A percentile compares a stretch with the other conserved stretches of the same genome.
Conservation (phyloP, 2,329 filamentous ascomycete genomes). For the Aspergillus sp. region DNA sequence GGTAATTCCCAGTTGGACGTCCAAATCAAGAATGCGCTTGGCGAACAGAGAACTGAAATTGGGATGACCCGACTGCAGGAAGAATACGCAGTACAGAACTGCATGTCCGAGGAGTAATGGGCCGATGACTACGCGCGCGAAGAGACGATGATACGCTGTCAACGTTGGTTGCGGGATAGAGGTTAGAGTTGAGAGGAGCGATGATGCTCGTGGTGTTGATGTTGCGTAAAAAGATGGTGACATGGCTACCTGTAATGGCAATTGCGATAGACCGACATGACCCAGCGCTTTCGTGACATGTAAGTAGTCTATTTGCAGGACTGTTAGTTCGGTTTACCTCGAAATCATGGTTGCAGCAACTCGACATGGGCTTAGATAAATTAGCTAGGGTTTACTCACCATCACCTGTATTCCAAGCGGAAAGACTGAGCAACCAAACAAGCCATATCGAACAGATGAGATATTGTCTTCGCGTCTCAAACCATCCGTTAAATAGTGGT, state of each 20-base stretch:
- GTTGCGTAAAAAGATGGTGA: slow-evolving; percentile 40
- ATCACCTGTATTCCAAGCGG: slow-evolving; percentile 52
- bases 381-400: slow-evolving; percentile 41
- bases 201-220: slow-evolving; percentile 47
- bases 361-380: background rate
- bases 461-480: slow-evolving; percentile 54
- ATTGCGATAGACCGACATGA: slow-evolving; percentile 59
- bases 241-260: slow-evolving; percentile 61
- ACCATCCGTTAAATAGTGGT: slow-evolving; percentile 43
- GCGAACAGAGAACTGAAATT: slow-evolving; percentile 43
- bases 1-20: slow-evolving; percentile 57
- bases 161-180: slow-evolving; percentile 55
- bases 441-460: slow-evolving; percentile 51
- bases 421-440: slow-evolving; percentile 53
- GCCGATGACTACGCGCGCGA: slow-evolving; percentile 55
- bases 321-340: background rate
- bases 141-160: slow-evolving; percentile 58
- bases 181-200: slow-evolving; percentile 53
- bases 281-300: slow-evolving; percentile 64
- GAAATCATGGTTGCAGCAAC: background rate
- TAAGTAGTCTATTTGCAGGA: slow-evolving; percentile 53
- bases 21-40: slow-evolving; percentile 56
- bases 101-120: slow-evolving; percentile 54
- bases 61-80: slow-evolving; percentile 46
- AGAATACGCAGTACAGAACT: slow-evolving; percentile 58